Conservation (phyloP, 257 asterid genomes). For the Verbascum thapsus region DNA sequence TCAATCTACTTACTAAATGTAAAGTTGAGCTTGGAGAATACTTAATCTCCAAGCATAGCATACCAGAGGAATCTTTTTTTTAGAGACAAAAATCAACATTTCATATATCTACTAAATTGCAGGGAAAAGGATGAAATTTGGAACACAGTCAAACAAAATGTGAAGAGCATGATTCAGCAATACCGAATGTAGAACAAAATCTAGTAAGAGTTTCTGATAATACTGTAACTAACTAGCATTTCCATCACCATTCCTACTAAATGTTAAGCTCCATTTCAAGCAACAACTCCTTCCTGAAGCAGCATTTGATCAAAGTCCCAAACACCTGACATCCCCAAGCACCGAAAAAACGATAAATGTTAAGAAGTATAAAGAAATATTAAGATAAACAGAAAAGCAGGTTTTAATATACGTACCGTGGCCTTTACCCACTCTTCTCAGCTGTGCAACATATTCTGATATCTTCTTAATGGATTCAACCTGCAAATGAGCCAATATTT, state of each 20-base stretch:
- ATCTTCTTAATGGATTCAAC: slow-evolving; percentile 78
- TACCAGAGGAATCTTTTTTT: no score
- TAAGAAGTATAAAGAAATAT: background rate
- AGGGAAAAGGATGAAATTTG: background rate
- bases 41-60: no score
- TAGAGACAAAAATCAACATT: no score
- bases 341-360: background rate
- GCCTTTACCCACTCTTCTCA: slow-evolving; percentile 87
- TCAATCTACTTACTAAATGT: no score
- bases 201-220: no score
- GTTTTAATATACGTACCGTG: slow-evolving; percentile 51
- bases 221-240: no score
- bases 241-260: no score
- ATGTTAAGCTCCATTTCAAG: slow-evolving; percentile 31
- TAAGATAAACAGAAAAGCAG: background rate
- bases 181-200: background rate
- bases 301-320: slow-evolving; percentile 85
- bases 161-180: background rate
- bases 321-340: slow-evolving; percentile 36
- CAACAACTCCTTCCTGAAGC: slow-evolving; percentile 44
- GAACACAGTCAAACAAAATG: no score
- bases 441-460: slow-evolving; percentile 77
- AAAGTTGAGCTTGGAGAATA: no score
- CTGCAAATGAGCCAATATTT: slow-evolving; percentile 33
- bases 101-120: no score